A percentile compares a stretch with the other conserved stretches of the same genome.
These are phyloP conservation scores for Sclerotinia spermophila DNA, from an alignment of 2,329 filamentous ascomycete genomes.

Conservation along the genomic window DNA sequence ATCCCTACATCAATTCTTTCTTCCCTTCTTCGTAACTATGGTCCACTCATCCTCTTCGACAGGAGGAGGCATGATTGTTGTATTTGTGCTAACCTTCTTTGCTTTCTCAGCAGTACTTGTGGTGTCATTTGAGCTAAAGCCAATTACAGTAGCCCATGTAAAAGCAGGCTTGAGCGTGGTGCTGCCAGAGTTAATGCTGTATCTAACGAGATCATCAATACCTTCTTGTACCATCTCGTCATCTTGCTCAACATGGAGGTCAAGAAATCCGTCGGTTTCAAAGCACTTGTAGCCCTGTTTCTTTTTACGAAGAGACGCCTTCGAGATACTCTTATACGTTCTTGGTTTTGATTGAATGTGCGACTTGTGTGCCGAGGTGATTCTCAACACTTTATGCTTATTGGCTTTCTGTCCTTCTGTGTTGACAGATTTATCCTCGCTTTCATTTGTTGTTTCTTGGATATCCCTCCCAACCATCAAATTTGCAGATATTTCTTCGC, in stretches of 20 bases:
- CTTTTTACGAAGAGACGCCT: neutral
- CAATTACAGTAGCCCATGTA: neutral
- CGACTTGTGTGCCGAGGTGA: neutral
- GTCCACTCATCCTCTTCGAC: slow-evolving; percentile 10
- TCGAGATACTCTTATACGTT: neutral
- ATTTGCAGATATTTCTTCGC: too few species aligned
- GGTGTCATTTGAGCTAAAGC: neutral
- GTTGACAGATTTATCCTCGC: neutral
- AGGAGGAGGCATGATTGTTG: neutral
- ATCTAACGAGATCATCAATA: neutral
- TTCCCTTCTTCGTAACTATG: slow-evolving; percentile 13
- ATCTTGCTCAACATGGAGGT: neutral
- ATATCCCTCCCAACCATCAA: neutral
- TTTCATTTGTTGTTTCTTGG: neutral
- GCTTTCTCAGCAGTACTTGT: neutral
- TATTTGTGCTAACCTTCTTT: neutral
- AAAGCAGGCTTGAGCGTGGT: neutral
- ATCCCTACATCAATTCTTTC: slow-evolving; percentile 4
- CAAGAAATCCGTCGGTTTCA: neutral
- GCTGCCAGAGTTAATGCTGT: neutral
- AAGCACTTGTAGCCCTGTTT: neutral
- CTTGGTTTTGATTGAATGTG: neutral
- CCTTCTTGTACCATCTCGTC: neutral
- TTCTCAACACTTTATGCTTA: neutral
- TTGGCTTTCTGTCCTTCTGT: neutral